These are phyloP conservation scores for Crithidia brevicula DNA, from an alignment of 208 protist genomes.

Conservation along the genomic window DNA sequence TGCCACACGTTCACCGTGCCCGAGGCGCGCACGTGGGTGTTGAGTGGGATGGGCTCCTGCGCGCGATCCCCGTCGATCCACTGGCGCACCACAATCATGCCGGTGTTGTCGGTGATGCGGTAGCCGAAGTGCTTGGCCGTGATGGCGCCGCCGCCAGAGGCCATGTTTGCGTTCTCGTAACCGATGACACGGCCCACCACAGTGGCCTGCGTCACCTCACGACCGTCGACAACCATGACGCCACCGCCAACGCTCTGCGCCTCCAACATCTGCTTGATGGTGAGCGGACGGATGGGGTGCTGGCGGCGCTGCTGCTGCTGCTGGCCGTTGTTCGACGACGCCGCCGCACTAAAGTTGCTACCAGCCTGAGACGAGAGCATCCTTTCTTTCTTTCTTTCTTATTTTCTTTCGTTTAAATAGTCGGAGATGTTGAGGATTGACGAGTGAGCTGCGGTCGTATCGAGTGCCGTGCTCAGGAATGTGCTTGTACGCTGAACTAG, in stretches of 20 bases:
- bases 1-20: constrained; percentile 92
- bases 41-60: constrained; percentile 71
- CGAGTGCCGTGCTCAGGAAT: too few species aligned
- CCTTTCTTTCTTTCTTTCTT: not conserved
- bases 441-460: too few species aligned
- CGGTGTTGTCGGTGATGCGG: constrained; percentile 86
- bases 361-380: constrained; percentile 21
- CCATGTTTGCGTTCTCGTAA: constrained; percentile 73
- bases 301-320: constrained; percentile 74
- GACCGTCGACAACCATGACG: constrained; percentile 88
- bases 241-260: constrained; percentile 86
- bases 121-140: constrained; percentile 91
- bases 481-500: too few species aligned
- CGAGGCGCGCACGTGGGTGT: constrained; percentile 82
- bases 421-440: not conserved
- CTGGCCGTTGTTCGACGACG: constrained; percentile 16
- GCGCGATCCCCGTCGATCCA: constrained; percentile 75
- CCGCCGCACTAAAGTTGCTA: constrained; percentile 41
- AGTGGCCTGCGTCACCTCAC: constrained; percentile 86
- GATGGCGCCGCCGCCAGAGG: constrained; percentile 52
- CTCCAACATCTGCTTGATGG: constrained; percentile 88
- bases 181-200: constrained; percentile 85
- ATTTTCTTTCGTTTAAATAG: not conserved
- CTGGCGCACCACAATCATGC: constrained; percentile 79
- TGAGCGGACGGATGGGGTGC: constrained; percentile 87